Conservation (phyloP, 495 filamentous ascomycete species). For the Hyaloscypha bicolor region DNA sequence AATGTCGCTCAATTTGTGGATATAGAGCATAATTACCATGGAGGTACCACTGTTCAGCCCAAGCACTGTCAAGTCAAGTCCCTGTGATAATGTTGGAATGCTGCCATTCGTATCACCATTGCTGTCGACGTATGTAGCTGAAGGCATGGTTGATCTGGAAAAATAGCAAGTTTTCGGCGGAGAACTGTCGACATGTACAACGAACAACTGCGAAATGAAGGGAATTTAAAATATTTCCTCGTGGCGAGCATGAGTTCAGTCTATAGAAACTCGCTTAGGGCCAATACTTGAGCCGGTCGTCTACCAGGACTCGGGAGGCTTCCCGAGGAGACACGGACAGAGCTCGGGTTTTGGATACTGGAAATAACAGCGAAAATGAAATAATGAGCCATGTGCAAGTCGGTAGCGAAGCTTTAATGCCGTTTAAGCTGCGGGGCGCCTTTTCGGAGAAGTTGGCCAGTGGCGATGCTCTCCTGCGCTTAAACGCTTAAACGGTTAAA, state of each 20-base stretch:
- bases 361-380: not conserved
- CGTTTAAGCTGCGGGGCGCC: not conserved
- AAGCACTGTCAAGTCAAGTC: slow-evolving; percentile 49
- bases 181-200: not conserved
- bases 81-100: slow-evolving; percentile 24
- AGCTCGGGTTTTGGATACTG: not conserved
- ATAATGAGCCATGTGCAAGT: not conserved
- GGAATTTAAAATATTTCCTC: not conserved
- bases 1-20: not conserved
- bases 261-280: not conserved
- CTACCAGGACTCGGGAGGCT: not conserved
- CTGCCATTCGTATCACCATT: slow-evolving; percentile 6
- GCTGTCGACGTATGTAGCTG: slow-evolving; percentile 49
- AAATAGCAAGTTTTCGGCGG: not conserved
- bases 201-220: not conserved
- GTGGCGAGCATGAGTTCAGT: not conserved
- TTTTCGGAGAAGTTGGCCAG: not conserved
- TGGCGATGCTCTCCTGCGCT: not conserved
- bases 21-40: slow-evolving; percentile 33
- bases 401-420: not conserved
- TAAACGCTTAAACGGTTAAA: not conserved
- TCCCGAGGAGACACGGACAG: not conserved
- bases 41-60: slow-evolving; percentile 53
- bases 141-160: not conserved
- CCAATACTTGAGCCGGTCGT: not conserved